Base-by-base conservation (phyloP, 1,139 yeast species). In the Nakaseomyces bracarensis region DNA sequence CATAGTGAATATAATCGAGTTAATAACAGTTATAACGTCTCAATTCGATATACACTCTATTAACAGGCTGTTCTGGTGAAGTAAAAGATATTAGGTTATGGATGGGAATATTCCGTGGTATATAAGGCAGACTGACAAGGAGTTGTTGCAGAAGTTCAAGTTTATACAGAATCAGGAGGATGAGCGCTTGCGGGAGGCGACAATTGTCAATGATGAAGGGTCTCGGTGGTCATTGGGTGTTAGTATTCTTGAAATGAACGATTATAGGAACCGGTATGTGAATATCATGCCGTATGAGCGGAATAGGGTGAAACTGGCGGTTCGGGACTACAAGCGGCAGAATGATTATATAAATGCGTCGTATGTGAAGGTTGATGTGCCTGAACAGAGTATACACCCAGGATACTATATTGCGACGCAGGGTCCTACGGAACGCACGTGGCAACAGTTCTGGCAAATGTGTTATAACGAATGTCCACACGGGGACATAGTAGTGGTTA, bases 361-460 rank as follows among this genome's bases (percentile, higher is more conserved):
- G 1, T 49, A 59, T 41, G 57, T 68, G 7, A 50, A 55, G 18
- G 50, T 68, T 5, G 50, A 54, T 18, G 47, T 52, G 23, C 46
- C 53, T 15, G 48, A 51, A 19, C 54, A 53, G 42, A 54, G 49
- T 37, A 45, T 42, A 43, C 36, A 52, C 43, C 52, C 54, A 23
- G 52, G 54, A 1, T 48, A 55, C 28, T 77, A 74, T 49, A 74
- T 79, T 36, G 81, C 82, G 1, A 68, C 80, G 1, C 85, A 80
- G 56, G 89, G 96, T 0, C 97, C 98, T 0, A 67, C 79, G 4
- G 57, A 58, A 2, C 44, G 55, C 10, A 87, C 96, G 0, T 66
- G 69, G 42, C 70, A 66, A 29, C 89, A 83, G 54, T 86, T 85
- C 58, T 89, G 96, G 98, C 79, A 80, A 44, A 86, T 86, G 95